Evolutionary conservation across 1,284 basidiomycete species (phyloP), one percentile per base, ranked within the genome.

Genomic region (Amylostereum areolatum): DNA sequence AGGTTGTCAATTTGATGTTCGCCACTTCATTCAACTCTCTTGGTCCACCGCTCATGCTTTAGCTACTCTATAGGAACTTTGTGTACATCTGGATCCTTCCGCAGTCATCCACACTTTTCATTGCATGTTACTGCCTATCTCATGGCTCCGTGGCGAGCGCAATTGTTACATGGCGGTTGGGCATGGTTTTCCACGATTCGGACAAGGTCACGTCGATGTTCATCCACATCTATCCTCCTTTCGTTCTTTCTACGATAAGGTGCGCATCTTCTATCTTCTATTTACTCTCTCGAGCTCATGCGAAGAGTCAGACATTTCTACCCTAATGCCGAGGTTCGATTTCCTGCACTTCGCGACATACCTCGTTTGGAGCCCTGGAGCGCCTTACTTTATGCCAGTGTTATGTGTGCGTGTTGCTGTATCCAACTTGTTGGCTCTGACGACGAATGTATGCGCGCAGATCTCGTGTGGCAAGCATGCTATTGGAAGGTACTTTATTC

Each of bases 121-220:
- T 43, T 27, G 41, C 41, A 43, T 43, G 41, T n/a, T 43, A 43
- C 25, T 43, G 41, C 28, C 41, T 43, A 29, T 43, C 41, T 7
- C 41, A 43, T 43, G 41, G 41, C 10, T 43, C 41, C 25, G 41
- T 43, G 25, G 41, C 41, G 8, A 43, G n/a, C n/a, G 41, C 41
- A 11, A 43, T 43, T 28, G 41, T 43, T 43, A 43, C 41, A 11
- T 43, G 41, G 41, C 41, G 41, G 8, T 29, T 43, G 18, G 41
- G 41, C 41, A 43, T 43, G 41, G 41, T 43, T 8, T 43, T 43
- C 41, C 41, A 43, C 25, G 41, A 43, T 28, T 24, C 41, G 8
- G 41, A 43, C 25, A 43, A 43, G 41, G 41, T 43, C n/a, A 43
- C 41, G 41, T 43, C 41, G 8, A 43, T 43, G 41, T 43, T 43